Conservation (phyloP, 192 early-diverging fungal genomes). For the Obelidium mucronatum region DNA sequence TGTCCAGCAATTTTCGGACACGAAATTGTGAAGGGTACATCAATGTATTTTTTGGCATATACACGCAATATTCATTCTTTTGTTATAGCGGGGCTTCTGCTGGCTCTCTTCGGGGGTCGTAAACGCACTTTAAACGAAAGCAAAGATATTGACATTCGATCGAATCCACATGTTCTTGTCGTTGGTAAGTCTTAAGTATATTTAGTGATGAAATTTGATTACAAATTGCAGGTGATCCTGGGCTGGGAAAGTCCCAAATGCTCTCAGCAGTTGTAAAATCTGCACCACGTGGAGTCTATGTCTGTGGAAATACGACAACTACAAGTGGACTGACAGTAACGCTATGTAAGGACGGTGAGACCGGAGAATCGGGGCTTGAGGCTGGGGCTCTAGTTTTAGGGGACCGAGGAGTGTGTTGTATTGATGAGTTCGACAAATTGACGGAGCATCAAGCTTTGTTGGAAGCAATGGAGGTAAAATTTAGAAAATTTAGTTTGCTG, state of each 20-base stretch:
- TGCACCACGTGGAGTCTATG: slow-evolving; percentile 83
- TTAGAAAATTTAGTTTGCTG: not conserved
- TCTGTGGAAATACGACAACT: slow-evolving; percentile 70
- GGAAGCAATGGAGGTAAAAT: slow-evolving; percentile 75
- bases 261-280: slow-evolving; percentile 73
- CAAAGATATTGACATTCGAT: slow-evolving; percentile 62
- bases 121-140: slow-evolving; percentile 43
- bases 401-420: slow-evolving; percentile 85
- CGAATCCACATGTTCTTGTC: slow-evolving; percentile 76
- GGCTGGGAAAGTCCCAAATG: slow-evolving; percentile 85
- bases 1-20: slow-evolving; percentile 85
- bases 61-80: not conserved
- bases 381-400: slow-evolving; percentile 79
- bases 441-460: slow-evolving; percentile 78
- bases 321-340: slow-evolving; percentile 73
- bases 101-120: slow-evolving; percentile 77
- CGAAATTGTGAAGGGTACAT: slow-evolving; percentile 74
- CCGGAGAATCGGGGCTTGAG: slow-evolving; percentile 75
- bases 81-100: slow-evolving; percentile 69
- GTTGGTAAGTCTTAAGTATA: slow-evolving; percentile 55
- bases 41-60: not conserved
- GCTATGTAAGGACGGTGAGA: slow-evolving; percentile 67
- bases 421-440: slow-evolving; percentile 90
- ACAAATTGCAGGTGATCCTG: slow-evolving; percentile 65
- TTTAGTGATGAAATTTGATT: not conserved